A percentile compares a stretch with the other conserved stretches of the same genome.
Conservation (phyloP, 192 early-diverging fungal species). For the Pilaira anomala region DNA sequence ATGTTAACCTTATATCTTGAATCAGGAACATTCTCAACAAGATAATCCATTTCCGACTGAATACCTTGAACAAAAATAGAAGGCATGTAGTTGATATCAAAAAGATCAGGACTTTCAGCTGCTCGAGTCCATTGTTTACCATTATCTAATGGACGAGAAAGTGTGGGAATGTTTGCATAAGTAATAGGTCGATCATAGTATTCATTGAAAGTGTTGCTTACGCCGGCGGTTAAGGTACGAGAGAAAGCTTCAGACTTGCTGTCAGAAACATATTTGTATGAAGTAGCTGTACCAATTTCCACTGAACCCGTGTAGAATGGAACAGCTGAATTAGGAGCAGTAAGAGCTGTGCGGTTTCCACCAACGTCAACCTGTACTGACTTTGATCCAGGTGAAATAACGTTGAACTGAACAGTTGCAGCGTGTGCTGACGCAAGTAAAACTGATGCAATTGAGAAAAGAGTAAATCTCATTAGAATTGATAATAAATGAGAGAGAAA, state of each 20-base stretch:
- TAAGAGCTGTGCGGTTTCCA: constrained; percentile 28
- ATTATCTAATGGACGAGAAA: constrained; percentile 37
- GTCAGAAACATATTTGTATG: constrained; percentile 40
- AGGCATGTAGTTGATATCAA: constrained; percentile 46
- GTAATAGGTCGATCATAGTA: constrained; percentile 40
- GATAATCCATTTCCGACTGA: constrained; percentile 20
- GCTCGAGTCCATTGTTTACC: constrained; percentile 26
- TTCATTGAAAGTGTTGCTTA: constrained; percentile 37
- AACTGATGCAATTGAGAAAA: constrained; percentile 14
- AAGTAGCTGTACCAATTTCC: constrained; percentile 20
- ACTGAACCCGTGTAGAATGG: constrained; percentile 37
- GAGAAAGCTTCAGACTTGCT: constrained; percentile 31
- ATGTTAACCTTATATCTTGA: constrained; percentile 22
- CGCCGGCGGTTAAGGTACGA: constrained; percentile 23
- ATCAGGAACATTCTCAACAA: constrained; percentile 22
- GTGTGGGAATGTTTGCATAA: constrained; percentile 43
- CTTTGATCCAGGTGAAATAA: constrained; percentile 37
- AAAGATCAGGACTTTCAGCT: constrained; percentile 20
- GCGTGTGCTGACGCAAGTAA: constrained; percentile 26
- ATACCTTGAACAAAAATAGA: constrained; percentile 40
- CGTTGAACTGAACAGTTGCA: constrained; percentile 34
- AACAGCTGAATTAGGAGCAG: constrained; percentile 23
- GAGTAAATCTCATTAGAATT: not conserved
- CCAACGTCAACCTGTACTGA: constrained; percentile 32
- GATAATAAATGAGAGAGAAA: not conserved